Evolutionary conservation across 352 stramenopile species (phyloP), one percentile per base, ranked within the genome.

Genomic region (Phytopythium chamaehyphon): DNA sequence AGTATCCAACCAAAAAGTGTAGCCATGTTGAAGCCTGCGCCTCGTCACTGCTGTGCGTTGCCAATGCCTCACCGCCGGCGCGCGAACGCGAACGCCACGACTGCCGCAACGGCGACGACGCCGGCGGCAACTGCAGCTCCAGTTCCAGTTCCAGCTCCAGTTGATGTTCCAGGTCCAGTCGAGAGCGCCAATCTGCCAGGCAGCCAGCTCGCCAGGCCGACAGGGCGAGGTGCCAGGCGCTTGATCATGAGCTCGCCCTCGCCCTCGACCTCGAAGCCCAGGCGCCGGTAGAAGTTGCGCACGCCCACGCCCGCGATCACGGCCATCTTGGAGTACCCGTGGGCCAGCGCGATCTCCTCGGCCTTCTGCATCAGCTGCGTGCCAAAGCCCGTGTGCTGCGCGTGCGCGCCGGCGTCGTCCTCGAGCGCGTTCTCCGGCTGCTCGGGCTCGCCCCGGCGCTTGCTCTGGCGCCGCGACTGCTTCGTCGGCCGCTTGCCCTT

Each of bases 241-340:
- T 96, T 96, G 58, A 94, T 90, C 80, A 96, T 92, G 26, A 91
- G 58, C 47, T 93, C 86, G 1, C 83, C 86, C 6, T 93, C 77
- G 18, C 79, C 80, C 66, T 94, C 82, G 18, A 95, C 72, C 55
- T 92, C 82, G 59, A 93, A 97, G 6, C 88, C 88, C 39, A 96
- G 62, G 12, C 78, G 74, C n/a, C 86, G 71, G 58, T 97, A 97
- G 53, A 96, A 97, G 55, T 95, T 93, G 24, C 89, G 81, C 40
- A 96, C 86, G 38, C 89, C 89, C n/a, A 97, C 83, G 40, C 89
- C 89, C 9, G 83, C 82, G 50, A 97, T 97, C 28, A 96, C 87
- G 14, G 83, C 87, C 36, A 96, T 57, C 68, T 96, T 95, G 11
- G 67, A 73, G 56, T 81, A 88, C 7, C 84, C 81, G 28, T 91